Evolutionary conservation across 148 eudicot genomes (phyloP), one percentile per base, ranked within the genome.

Genomic region (Rhododendron vialii): DNA sequence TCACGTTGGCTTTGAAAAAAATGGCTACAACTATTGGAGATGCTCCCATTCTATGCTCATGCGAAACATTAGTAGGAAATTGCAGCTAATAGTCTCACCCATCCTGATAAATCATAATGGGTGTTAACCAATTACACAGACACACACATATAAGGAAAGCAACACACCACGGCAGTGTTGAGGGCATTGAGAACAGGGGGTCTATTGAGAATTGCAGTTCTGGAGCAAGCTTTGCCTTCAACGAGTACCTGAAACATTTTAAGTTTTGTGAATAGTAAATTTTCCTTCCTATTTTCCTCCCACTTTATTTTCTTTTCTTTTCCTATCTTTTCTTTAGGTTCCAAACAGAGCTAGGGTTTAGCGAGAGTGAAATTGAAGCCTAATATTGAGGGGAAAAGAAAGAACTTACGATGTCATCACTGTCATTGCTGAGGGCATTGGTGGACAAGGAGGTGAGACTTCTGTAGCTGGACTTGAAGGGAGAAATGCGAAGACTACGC

Each of bases 181-280:
- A 95, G 89, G 28, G 98, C 92, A 74, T 95, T 95, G 38, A 95
- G 94, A 82, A 82, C 88, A 2, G 90, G 55, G 55, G 98, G 97
- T 80, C 97, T 88, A 81, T 95, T 91, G 61, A 95, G 96, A 88
- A 95, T 88, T 61, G 95, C 97, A 30, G 93, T 94, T 85, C 97
- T 92, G 80, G 91, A 90, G 33, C 87, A 82, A 78, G 90, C 87
- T 55, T 92, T 90, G 51, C 93, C 98, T 90, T 95, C 93, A 45
- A 93, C 97, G 28, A 94, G 59, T 78, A 95, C 94, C 94, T 93
- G 84, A 79, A 85, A 38, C 9, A 30, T 30, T 30, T 30, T 30
- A 30, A 30, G 30, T 30, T 30, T 30, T 30, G 30, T 30, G 30
- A 30, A 30, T 30, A 30, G 30, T 30, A 30, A 30, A 30, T 30